Base-by-base conservation (phyloP, 495 filamentous ascomycete genomes). In the Mytilinidion resinicola region DNA sequence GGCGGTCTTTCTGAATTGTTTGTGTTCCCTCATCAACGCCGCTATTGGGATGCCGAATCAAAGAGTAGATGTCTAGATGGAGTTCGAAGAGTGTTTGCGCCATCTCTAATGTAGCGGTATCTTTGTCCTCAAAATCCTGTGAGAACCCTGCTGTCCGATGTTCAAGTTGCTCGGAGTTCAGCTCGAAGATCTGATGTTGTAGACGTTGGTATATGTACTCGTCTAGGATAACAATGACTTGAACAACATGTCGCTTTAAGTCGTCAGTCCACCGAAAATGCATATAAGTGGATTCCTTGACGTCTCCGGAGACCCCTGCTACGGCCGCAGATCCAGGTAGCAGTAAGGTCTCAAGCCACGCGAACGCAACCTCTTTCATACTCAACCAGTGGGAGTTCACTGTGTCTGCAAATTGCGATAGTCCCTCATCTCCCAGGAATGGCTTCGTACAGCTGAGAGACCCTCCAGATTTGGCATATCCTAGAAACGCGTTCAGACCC, bases 1-100 rank as follows among this genome's bases (percentile, higher is more conserved):
- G 69, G 19, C 87, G 80, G 55, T 88, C 85, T 56, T 81, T 81
- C 58, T 90, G 87, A 36, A 80, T 67, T 39, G 78, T 57, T 51
- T 82, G 76, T 36, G 81, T 85, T 14, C 64, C 74, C 41, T 74
- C 68, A 48, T 86, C 83, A 19, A 88, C 82, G 12, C 84, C 82
- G 57, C 83, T 90, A 67, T 79, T 85, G 0, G 88, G 84, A 58
- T 85, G 85, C 15, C 86, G 92, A 55, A 89, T 85, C 14, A 83
- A 76, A 37, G 86, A 83, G 63, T 88, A 95, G 8, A 91, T 77
- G 55, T 96, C 92, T 1, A 98, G 76, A 64, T 96, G 90, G 9
- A 99, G 76, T 69, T 99, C 93, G 59, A 90, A 91, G 0, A 95
- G 74, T 53, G 85, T 84, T 64, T 96, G 82, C 1, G 85, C 77